phyloP scores from a whole-genome alignment of 305 asterid genomes.

The Caryopteris hybrid region DNA sequence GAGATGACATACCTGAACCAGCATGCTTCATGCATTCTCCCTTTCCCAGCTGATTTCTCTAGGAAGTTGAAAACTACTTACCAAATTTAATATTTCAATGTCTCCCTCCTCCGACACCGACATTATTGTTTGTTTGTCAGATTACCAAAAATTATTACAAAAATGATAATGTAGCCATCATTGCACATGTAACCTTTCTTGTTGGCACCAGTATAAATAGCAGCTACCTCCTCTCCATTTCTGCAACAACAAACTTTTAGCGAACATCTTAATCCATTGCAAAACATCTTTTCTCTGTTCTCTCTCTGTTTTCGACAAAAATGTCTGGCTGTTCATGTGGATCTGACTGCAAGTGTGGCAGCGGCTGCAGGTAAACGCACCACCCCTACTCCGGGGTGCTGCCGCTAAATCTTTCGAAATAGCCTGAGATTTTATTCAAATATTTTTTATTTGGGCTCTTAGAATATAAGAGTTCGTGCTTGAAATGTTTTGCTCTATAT shows the following conservation, averaged over 20 bases:
- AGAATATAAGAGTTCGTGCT: too few relatives aligned
- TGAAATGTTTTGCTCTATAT: too few relatives aligned
- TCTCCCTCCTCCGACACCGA: constrained; percentile 6
- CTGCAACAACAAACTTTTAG: neutral
- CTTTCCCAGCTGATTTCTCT: neutral
- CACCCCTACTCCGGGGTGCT: too few relatives aligned
- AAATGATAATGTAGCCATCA: neutral
- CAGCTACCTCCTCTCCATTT: neutral
- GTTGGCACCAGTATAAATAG: constrained; percentile 25
- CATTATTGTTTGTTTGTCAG: neutral
- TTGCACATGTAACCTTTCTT: neutral
- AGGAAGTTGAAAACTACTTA: neutral
- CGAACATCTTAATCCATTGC: neutral
- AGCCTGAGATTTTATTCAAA: too few relatives aligned
- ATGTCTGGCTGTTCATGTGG: constrained; percentile 57
- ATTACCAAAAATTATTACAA: too few relatives aligned
- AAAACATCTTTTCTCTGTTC: too few relatives aligned
- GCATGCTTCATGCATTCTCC: constrained; percentile 27
- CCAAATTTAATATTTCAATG: neutral
- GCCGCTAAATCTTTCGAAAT: too few relatives aligned
- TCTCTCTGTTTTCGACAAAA: constrained; percentile 6
- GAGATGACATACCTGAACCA: neutral
- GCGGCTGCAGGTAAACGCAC: constrained; percentile 30
- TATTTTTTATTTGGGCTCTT: too few relatives aligned
- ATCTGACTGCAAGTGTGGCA: constrained; percentile 48